Evolutionary conservation across 306 rosid genomes (phyloP).

Genomic region (Ormosia semicastrata): DNA sequence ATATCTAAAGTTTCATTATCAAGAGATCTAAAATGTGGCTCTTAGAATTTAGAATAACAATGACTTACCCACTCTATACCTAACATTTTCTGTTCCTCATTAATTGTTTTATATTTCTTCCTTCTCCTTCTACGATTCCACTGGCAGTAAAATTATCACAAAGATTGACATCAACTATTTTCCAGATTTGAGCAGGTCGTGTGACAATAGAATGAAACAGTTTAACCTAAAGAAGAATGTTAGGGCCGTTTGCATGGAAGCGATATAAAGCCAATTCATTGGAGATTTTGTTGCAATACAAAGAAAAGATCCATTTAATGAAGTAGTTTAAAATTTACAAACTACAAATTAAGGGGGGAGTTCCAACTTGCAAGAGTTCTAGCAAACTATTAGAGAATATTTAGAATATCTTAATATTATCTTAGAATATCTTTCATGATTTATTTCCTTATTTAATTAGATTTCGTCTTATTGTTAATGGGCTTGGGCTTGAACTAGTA

Average conservation of each 20-base stretch:
- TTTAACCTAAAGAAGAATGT: conserved; percentile 8
- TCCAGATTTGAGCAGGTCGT: neutral
- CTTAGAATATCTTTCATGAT: no score
- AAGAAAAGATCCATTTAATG: neutral
- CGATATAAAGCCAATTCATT: neutral
- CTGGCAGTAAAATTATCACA: conserved; percentile 28
- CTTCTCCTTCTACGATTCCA: conserved; percentile 30
- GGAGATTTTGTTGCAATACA: neutral
- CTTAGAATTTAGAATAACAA: conserved; percentile 9
- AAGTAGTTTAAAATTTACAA: neutral
- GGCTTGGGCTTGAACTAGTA: no score
- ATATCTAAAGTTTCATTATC: neutral
- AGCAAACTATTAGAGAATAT: neutral
- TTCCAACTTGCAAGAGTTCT: neutral
- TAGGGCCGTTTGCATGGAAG: neutral
- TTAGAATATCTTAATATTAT: no score
- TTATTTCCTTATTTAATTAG: no score
- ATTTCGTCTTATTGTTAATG: no score
- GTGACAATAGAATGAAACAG: neutral
- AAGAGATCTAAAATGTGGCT: neutral
- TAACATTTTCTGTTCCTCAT: conserved; percentile 27
- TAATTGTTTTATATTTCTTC: conserved; percentile 30
- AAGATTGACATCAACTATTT: conserved; percentile 22
- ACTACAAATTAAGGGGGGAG: neutral
- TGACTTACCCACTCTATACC: conserved; percentile 28